A percentile compares a stretch with the other conserved stretches of the same genome.
These are phyloP conservation scores for Bonnemaisonia californica DNA, from an alignment of 31 red algal genomes.

Conservation along the genomic window DNA sequence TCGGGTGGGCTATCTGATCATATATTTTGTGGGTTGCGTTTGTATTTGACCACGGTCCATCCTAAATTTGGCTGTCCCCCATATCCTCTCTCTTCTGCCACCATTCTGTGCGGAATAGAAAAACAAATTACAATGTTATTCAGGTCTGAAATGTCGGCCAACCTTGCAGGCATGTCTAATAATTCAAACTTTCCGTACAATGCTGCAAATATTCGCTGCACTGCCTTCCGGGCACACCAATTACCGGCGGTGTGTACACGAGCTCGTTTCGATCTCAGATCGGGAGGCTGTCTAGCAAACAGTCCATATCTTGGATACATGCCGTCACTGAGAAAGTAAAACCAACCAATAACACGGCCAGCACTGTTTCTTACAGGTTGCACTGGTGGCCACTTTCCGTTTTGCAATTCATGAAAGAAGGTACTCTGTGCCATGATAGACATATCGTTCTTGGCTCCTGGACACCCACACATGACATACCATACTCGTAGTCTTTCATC, in stretches of 20 bases:
- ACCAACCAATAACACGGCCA: neutral
- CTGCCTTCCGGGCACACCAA: too few species aligned
- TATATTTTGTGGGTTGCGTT: too few species aligned
- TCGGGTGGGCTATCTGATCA: too few species aligned
- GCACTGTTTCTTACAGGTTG: neutral
- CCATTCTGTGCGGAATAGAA: too few species aligned
- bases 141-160: too few species aligned
- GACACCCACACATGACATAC: conserved; percentile 32
- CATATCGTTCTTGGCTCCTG: conserved; percentile 25
- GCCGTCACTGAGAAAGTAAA: conserved; percentile 26
- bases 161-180: too few species aligned
- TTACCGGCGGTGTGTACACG: neutral
- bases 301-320: conserved; percentile 26
- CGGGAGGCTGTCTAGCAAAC: neutral
- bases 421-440: conserved; percentile 16
- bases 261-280: neutral
- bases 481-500: conserved; percentile 26
- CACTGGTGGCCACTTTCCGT: conserved; percentile 17
- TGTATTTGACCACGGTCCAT: too few species aligned
- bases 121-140: too few species aligned
- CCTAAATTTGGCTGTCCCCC: too few species aligned
- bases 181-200: too few species aligned
- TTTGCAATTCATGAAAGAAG: conserved; percentile 24
- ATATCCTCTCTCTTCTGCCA: too few species aligned
- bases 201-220: too few species aligned